A percentile compares a stretch with the other conserved stretches of the same genome.
phyloP scores from a whole-genome alignment of 257 asterid species.

The Orobanche coerulescens region DNA sequence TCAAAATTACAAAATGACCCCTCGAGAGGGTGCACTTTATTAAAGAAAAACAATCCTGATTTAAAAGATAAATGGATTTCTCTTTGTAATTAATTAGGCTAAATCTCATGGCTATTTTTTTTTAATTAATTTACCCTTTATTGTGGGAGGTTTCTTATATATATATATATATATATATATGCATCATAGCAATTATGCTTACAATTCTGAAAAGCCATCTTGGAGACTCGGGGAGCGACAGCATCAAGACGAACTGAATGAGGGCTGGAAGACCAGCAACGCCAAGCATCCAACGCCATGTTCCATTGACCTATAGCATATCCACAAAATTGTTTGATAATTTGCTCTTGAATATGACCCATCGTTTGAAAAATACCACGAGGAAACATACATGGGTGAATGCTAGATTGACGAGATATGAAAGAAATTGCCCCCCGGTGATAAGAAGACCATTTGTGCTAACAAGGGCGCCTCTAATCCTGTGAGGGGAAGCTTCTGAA shows the following conservation, averaged over 20 bases:
- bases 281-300: slow-evolving; percentile 58
- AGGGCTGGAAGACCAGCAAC: slow-evolving; percentile 39
- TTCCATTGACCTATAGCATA: slow-evolving; percentile 25
- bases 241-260: slow-evolving; percentile 38
- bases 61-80: too few relatives aligned
- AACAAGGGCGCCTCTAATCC: slow-evolving; percentile 67
- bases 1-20: too few relatives aligned
- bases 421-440: slow-evolving; percentile 55
- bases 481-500: slow-evolving; percentile 62
- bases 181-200: neutral
- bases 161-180: too few relatives aligned
- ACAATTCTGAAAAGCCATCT: slow-evolving; percentile 43
- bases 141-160: too few relatives aligned
- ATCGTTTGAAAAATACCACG: neutral
- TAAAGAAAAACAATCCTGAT: too few relatives aligned
- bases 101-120: too few relatives aligned
- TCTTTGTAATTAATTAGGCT: too few relatives aligned
- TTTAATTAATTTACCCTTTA: too few relatives aligned
- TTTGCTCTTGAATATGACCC: neutral
- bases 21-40: too few relatives aligned
- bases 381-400: slow-evolving; percentile 37
- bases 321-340: neutral
- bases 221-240: slow-evolving; percentile 48
- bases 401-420: slow-evolving; percentile 49
- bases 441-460: slow-evolving; percentile 56